These are phyloP conservation scores for Periconia sp. DNA, from an alignment of 2,329 filamentous ascomycete species.

Conservation along the genomic window DNA sequence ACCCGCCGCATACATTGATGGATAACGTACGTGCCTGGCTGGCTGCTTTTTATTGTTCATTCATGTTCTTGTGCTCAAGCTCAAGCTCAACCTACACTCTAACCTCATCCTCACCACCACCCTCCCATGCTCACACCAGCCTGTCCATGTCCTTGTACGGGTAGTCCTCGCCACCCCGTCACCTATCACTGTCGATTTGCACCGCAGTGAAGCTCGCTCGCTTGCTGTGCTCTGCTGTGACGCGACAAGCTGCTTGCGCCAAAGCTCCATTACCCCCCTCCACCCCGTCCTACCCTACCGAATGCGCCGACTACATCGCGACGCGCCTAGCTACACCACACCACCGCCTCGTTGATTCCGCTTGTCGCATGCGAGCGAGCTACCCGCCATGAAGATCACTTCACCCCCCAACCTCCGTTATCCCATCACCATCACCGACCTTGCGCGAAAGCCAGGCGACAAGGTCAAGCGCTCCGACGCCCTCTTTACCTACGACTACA, in stretches of 20 bases:
- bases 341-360: conserved; percentile 7
- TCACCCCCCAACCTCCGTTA: conserved; percentile 69
- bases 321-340: conserved; percentile 24
- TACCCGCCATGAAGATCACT: conserved; percentile 50
- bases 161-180: too few species aligned
- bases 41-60: too few species aligned
- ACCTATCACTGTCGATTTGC: too few species aligned
- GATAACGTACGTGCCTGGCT: background rate
- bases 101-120: too few species aligned
- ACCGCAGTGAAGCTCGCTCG: background rate
- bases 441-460: conserved; percentile 77
- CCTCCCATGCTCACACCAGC: too few species aligned
- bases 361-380: conserved; percentile 34
- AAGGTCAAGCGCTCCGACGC: conserved; percentile 73
- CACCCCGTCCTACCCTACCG: conserved; percentile 19
- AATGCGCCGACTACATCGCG: conserved; percentile 35
- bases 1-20: too few species aligned
- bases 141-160: too few species aligned
- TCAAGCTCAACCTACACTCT: too few species aligned
- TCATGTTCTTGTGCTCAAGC: too few species aligned
- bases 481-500: conserved; percentile 86
- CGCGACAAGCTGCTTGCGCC: background rate
- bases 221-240: conserved; percentile 5
- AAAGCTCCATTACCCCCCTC: conserved; percentile 2
- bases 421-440: conserved; percentile 86